A percentile compares a stretch with the other conserved stretches of the same genome.
phyloP scores from a whole-genome alignment of 768 basidiomycete genomes.

The Mycena epipterygia region DNA sequence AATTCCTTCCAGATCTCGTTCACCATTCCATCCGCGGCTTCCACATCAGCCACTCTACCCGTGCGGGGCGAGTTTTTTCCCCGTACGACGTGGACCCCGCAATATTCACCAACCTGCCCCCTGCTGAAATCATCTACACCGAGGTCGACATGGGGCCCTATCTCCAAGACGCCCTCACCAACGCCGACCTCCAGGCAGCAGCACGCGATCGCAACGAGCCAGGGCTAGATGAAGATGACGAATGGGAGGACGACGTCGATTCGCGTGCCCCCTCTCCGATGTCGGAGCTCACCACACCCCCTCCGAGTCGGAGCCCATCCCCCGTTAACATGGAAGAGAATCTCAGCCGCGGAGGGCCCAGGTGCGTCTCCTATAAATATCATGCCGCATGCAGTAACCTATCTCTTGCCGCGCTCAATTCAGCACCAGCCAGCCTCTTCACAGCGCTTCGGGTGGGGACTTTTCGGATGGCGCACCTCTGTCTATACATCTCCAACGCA shows the following conservation, averaged over 20 bases:
- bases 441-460: too few relatives aligned
- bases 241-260: slow-evolving; percentile 1
- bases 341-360: too few relatives aligned
- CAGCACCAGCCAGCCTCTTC: too few relatives aligned
- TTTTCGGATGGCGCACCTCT: too few relatives aligned
- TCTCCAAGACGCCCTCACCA: neutral
- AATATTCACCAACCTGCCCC: neutral
- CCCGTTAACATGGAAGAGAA: too few relatives aligned
- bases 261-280: neutral
- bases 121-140: neutral
- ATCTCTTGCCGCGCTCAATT: too few relatives aligned
- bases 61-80: neutral
- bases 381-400: too few relatives aligned
- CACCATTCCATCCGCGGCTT: too few relatives aligned
- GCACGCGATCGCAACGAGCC: neutral
- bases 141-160: neutral
- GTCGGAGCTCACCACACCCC: neutral
- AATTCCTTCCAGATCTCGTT: too few relatives aligned
- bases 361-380: too few relatives aligned
- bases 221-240: neutral
- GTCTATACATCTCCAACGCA: too few relatives aligned
- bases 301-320: neutral
- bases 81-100: neutral
- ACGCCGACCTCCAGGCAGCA: neutral
- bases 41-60: neutral